Evolutionary conservation across 352 stramenopile species (phyloP).

Genomic region (Globisporangium ultimum): DNA sequence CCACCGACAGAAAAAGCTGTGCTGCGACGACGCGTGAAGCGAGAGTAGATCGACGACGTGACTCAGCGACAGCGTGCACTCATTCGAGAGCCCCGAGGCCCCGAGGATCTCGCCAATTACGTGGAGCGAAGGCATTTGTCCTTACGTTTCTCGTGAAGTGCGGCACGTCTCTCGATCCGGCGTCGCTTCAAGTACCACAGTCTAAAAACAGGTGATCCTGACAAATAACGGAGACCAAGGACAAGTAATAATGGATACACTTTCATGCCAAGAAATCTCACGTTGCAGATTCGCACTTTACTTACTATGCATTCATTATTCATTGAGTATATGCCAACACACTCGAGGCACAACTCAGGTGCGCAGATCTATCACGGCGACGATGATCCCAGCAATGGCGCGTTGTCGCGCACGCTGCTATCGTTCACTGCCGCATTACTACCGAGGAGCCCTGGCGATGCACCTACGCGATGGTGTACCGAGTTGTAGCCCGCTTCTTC

Average conservation of each 20-base stretch:
- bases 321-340: not conserved
- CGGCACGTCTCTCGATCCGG: no score
- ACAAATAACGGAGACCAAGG: no score
- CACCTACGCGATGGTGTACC: conserved; percentile 9
- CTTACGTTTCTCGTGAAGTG: no score
- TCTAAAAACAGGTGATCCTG: no score
- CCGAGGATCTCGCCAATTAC: conserved; percentile 50
- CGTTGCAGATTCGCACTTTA: no score
- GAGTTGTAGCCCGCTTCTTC: conserved; percentile 19
- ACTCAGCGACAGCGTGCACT: conserved; percentile 5
- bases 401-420: conserved; percentile 21
- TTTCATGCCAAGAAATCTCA: no score
- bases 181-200: no score
- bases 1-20: conserved; percentile 57
- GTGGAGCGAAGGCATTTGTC: conserved; percentile 41
- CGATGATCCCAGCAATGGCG: conserved; percentile 28
- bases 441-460: not conserved
- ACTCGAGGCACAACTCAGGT: no score
- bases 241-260: no score
- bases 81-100: conserved; percentile 28
- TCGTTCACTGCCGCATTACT: conserved; percentile 16
- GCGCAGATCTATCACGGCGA: conserved; percentile 11
- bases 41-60: conserved; percentile 38
- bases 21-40: conserved; percentile 30
- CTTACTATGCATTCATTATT: not conserved